phyloP scores from a whole-genome alignment of 306 rosid species.

The Corylus heterophylla region DNA sequence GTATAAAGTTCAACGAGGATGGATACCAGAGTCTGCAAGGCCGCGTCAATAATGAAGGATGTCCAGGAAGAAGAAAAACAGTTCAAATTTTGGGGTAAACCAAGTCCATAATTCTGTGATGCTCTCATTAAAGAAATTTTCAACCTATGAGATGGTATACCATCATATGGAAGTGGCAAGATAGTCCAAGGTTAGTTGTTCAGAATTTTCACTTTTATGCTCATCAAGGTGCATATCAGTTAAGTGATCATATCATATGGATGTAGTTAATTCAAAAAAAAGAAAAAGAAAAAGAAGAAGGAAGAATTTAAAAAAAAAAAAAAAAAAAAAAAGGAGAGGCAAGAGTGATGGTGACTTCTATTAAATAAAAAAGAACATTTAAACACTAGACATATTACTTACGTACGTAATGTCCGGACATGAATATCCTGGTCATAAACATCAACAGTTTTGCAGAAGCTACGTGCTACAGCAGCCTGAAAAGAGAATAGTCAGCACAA shows the following conservation, averaged over 20 bases:
- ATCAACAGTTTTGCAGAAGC: constrained; percentile 73
- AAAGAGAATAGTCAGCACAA: constrained; percentile 27
- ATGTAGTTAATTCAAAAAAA: not conserved
- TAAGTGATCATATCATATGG: constrained; percentile 16
- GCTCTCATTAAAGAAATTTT: not conserved
- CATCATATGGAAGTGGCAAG: not conserved
- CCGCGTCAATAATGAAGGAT: constrained; percentile 17
- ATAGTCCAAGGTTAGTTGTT: not conserved
- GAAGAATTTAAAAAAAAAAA: constrained; percentile 16
- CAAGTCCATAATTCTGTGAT: not conserved
- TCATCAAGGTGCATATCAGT: constrained; percentile 11
- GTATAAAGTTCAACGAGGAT: constrained; percentile 62
- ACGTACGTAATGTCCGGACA: constrained; percentile 71
- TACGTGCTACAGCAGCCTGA: constrained; percentile 85
- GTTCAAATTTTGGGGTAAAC: not conserved
- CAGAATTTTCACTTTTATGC: not conserved
- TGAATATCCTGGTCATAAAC: constrained; percentile 90
- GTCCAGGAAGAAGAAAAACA: not conserved
- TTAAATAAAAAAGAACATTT: not conserved
- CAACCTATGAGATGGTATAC: constrained; percentile 3
- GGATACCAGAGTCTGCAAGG: constrained; percentile 76
- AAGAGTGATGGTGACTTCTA: not conserved
- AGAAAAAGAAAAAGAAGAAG: constrained; percentile 16
- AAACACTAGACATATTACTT: constrained; percentile 37
- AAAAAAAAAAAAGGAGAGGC: constrained; percentile 2